Percentiles rank a stretch among this genome's conserved stretches.
Evolutionary conservation across 2,329 filamentous ascomycete genomes (phyloP).

Genomic region (Botrytis byssoidea): DNA sequence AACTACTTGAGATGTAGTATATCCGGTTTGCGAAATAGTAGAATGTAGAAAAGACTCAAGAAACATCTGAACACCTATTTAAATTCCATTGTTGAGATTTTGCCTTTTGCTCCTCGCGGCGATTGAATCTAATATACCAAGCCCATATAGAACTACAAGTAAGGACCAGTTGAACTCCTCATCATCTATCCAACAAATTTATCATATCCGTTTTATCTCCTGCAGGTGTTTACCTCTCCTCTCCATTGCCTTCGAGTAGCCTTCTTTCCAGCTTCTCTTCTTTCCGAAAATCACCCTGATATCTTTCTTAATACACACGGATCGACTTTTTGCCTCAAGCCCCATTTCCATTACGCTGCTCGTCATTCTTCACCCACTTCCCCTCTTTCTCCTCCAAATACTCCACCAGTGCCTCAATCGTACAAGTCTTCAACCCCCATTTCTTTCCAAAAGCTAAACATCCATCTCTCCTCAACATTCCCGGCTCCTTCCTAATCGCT

Average conservation of each 20-base stretch:
- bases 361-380: conserved; percentile 34
- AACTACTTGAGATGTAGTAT: background rate
- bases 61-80: background rate
- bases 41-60: background rate
- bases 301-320: background rate
- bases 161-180: background rate
- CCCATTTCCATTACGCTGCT: background rate
- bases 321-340: background rate
- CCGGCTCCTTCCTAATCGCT: conserved; percentile 64
- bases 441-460: conserved; percentile 84
- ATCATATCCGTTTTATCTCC: background rate
- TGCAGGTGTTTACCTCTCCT: background rate
- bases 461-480: conserved; percentile 88
- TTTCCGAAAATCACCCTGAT: background rate
- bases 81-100: conserved; percentile 4
- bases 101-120: conserved; percentile 7
- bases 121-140: background rate
- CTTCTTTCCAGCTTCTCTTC: background rate
- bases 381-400: conserved; percentile 47
- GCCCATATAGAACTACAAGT: conserved; percentile 10
- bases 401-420: conserved; percentile 83
- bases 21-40: background rate
- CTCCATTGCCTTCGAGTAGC: too few relatives aligned
- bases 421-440: conserved; percentile 91
- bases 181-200: background rate